Evolutionary conservation across 2,329 filamentous ascomycete genomes (phyloP), one percentile per base, ranked within the genome.

Genomic region (Trematosphaeria pertusa): DNA sequence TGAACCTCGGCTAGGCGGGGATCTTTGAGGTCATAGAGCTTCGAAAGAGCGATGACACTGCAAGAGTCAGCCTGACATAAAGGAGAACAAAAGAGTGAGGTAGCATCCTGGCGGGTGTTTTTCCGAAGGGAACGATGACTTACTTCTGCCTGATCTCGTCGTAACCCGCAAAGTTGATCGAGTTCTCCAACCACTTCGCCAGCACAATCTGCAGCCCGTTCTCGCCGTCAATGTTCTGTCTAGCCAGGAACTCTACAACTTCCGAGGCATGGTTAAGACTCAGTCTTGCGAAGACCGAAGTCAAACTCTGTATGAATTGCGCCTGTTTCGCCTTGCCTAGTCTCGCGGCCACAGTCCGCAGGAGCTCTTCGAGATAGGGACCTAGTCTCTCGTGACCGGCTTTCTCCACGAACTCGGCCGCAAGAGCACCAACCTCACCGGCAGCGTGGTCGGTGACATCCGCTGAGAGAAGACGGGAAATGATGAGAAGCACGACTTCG

Each of bases 61-160:
- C 5, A 22, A 32, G 31, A 10, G 38, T 68, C 37, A 67, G 59
- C 12, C 24, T 28, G 24, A 28, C 24, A 8, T 12, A 28, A 28
- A n/a, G n/a, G n/a, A 26, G 34, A 8, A 14, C 30, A 9, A 14
- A 28, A 15, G 22, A 1, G 30, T 15, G 10, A 12, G 34, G 33
- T 19, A 24, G 22, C 15, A 21, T 22, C 22, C 18, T 5, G 12
- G 11, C 28, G 14, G 28, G 20, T 28, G 7, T 18, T 6, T 21
- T 37, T 15, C 10, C 30, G 10, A 42, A 31, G 15, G 12, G 10
- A 18, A 33, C 28, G 19, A 21, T 18, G 22, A 78, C 86, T 72
- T 78, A 92, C 89, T 97, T 99, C 72, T 97, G 91, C 59, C 92
- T 85, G 61, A 97, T 97, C 72, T 97, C 93, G 62, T 97, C 92